These are phyloP conservation scores for Aspergillus chevalieri DNA, from an alignment of 2,329 filamentous ascomycete genomes.

Conservation along the genomic window DNA sequence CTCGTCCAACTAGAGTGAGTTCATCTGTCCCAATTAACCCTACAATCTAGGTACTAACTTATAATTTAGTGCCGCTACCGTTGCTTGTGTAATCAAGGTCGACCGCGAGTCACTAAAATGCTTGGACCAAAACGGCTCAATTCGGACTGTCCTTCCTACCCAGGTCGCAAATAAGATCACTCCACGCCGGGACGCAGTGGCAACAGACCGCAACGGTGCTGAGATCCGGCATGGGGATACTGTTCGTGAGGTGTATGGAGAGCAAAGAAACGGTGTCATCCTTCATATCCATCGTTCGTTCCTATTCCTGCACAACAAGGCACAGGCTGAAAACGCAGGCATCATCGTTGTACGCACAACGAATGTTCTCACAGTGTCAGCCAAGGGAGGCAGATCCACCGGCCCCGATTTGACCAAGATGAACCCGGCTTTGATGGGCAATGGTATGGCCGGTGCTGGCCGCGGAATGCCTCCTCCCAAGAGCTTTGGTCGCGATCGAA, in stretches of 20 bases:
- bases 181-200: slow-evolving; percentile 74
- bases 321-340: slow-evolving; percentile 77
- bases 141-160: slow-evolving; percentile 76
- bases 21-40: slow-evolving; percentile 9
- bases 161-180: slow-evolving; percentile 87
- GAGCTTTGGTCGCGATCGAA: slow-evolving; percentile 67
- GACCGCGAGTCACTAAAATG: slow-evolving; percentile 88
- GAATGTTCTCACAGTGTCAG: slow-evolving; percentile 85
- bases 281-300: slow-evolving; percentile 91
- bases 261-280: slow-evolving; percentile 79
- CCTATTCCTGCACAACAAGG: slow-evolving; percentile 80
- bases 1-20: slow-evolving; percentile 82
- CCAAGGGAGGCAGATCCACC: slow-evolving; percentile 76
- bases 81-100: slow-evolving; percentile 89
- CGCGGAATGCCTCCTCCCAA: slow-evolving; percentile 62
- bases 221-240: slow-evolving; percentile 90
- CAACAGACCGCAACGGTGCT: slow-evolving; percentile 85
- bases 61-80: slow-evolving; percentile 62
- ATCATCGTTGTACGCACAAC: slow-evolving; percentile 81
- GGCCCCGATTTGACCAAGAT: slow-evolving; percentile 78
- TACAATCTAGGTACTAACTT: slow-evolving; percentile 20
- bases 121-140: slow-evolving; percentile 81
- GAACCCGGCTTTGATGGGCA: slow-evolving; percentile 81
- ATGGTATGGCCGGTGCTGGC: slow-evolving; percentile 45
- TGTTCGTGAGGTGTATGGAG: slow-evolving; percentile 82